Evolutionary conservation across 148 eudicot genomes (phyloP).

Genomic region (Nepenthes gracilis): DNA sequence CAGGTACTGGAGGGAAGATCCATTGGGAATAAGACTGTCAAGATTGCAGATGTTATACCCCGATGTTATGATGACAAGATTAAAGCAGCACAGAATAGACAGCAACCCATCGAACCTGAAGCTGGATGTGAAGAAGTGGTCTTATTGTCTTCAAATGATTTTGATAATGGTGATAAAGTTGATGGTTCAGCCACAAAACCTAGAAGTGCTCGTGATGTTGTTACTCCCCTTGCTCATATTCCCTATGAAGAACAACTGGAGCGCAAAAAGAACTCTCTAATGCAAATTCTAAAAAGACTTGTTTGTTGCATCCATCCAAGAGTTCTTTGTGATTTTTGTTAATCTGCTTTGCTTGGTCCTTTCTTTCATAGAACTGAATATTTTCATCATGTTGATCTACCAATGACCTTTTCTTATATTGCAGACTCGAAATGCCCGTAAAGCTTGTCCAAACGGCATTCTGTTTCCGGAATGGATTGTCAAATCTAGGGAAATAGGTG

Average conservation of each 20-base stretch:
- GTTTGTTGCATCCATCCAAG: slow-evolving; percentile 30
- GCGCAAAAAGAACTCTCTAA: slow-evolving; percentile 63
- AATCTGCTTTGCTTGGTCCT: neutral
- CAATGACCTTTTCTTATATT: slow-evolving; percentile 9
- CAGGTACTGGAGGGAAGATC: slow-evolving; percentile 70
- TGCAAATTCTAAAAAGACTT: slow-evolving; percentile 62
- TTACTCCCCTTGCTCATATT: slow-evolving; percentile 86
- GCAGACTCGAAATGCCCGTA: slow-evolving; percentile 84
- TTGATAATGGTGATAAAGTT: slow-evolving; percentile 27
- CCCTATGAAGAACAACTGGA: slow-evolving; percentile 78
- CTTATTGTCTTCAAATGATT: slow-evolving; percentile 14
- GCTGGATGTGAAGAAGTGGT: slow-evolving; percentile 14
- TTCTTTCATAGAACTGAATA: neutral
- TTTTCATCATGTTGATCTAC: neutral
- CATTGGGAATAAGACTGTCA: slow-evolving; percentile 51
- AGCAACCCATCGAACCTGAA: slow-evolving; percentile 18
- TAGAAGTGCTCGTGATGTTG: slow-evolving; percentile 71
- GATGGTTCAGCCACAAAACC: slow-evolving; percentile 35
- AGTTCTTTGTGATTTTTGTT: slow-evolving; percentile 5
- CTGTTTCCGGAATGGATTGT: slow-evolving; percentile 75
- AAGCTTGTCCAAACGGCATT: slow-evolving; percentile 75
- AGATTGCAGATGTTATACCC: slow-evolving; percentile 60
- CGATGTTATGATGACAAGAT: slow-evolving; percentile 57
- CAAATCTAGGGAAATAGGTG: slow-evolving; percentile 84
- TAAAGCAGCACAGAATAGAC: slow-evolving; percentile 17